Evolutionary conservation across 2,329 filamentous ascomycete species (phyloP), one percentile per base, ranked within the genome.

Genomic region (Penicillium sp.): DNA sequence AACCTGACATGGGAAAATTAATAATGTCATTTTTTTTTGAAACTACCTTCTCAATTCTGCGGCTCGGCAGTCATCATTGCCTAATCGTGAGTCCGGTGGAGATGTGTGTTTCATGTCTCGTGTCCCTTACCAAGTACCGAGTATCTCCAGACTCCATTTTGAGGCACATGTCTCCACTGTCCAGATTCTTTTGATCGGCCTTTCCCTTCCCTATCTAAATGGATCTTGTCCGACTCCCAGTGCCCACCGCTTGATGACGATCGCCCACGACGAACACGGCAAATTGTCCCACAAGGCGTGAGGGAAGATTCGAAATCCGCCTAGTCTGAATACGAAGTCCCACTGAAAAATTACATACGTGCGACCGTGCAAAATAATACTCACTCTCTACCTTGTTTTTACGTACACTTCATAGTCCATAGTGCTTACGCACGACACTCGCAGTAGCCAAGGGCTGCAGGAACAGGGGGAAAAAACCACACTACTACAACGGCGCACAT

Each of bases 1-100:
- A 30, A 26, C 46, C 48, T 57, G 52, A 57, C 52, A 28, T n/a
- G 38, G 45, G 42, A 26, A 51, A 30, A 35, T 13, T 22, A 51
- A 35, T n/a, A n/a, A 10, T 28, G 11, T 16, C 25, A 16, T 35
- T 13, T 25, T 35, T 13, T 25, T 6, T 51, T 33, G n/a, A 35
- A n/a, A 19, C 48, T 30, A 19, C 19, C 28, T 14, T 19, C 28
- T 4, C 13, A 37, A 13, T 37, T 37, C 35, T 37, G 14, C 6
- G 35, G 35, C n/a, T 35, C 30, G 28, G 30, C 11, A 51, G n/a
- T 51, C 25, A 6, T 13, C 16, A 3, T n/a, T 28, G 8, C 4
- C 16, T 48, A 30, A 26, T 33, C 11, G 11, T 16, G 26, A 30
- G 11, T n/a, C 26, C 16, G 45, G 45, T 30, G 45, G 45, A 48